Conservation (phyloP, 2,329 filamentous ascomycete species). For the Fusarium piperis region DNA sequence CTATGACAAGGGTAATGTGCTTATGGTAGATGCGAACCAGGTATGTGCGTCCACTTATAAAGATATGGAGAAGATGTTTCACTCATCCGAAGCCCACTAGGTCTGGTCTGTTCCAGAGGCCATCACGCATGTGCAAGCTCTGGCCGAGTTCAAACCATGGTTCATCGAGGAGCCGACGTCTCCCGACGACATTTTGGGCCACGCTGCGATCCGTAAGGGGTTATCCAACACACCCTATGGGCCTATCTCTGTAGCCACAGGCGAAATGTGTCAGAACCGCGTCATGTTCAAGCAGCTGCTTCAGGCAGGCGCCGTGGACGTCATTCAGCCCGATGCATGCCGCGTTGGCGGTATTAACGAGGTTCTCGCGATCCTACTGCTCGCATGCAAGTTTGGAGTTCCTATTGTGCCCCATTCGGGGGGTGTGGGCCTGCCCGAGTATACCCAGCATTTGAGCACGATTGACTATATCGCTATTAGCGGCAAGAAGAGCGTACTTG, state of each 20-base stretch:
- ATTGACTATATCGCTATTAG: neutral
- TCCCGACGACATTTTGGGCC: conserved; percentile 88
- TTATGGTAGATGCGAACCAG: conserved; percentile 96
- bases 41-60: conserved; percentile 35
- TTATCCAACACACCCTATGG: conserved; percentile 68
- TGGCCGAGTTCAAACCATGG: conserved; percentile 86
- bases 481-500: neutral
- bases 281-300: conserved; percentile 95
- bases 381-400: neutral
- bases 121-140: conserved; percentile 84
- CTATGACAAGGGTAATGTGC: conserved; percentile 81
- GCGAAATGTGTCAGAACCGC: conserved; percentile 95
- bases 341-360: conserved; percentile 91
- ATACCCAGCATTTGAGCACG: neutral
- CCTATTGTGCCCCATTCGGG: neutral
- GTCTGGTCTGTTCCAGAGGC: conserved; percentile 91
- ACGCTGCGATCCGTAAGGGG: conserved; percentile 84
- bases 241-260: conserved; percentile 83
- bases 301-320: conserved; percentile 80
- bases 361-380: conserved; percentile 84
- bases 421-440: neutral
- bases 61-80: neutral
- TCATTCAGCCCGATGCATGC: conserved; percentile 91
- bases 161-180: conserved; percentile 96
- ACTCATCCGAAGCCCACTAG: neutral